Percentiles rank a stretch among this genome's conserved stretches.
Conservation (phyloP, 257 asterid genomes). For the Solanum tacnaense region DNA sequence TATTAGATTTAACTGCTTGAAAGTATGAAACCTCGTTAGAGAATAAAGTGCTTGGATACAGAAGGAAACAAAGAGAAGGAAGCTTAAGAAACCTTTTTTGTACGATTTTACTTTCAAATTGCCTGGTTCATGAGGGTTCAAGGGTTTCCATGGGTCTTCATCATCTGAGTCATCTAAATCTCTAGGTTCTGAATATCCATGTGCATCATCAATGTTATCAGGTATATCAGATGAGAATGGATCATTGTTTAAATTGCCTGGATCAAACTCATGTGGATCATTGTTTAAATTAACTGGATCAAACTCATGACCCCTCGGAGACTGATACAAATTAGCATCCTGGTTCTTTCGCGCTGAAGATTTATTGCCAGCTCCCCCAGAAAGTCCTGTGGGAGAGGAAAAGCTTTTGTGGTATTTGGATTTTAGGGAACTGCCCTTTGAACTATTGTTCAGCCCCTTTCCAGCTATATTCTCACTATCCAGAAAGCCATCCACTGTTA, state of each 20-base stretch:
- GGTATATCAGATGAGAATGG: conserved; percentile 18
- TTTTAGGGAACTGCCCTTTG: neutral
- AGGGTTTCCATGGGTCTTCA: conserved; percentile 90
- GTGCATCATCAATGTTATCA: conserved; percentile 22
- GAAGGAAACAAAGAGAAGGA: neutral
- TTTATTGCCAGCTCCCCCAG: conserved; percentile 42
- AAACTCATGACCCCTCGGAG: conserved; percentile 20
- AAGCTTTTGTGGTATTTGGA: conserved; percentile 46
- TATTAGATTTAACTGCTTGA: conserved; percentile 53
- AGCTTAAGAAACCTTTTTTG: conserved; percentile 39
- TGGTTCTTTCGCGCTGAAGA: conserved; percentile 37
- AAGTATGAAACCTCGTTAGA: neutral
- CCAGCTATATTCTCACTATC: conserved; percentile 25
- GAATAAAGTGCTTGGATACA: neutral
- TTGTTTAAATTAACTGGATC: conserved; percentile 11
- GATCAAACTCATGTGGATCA: neutral
- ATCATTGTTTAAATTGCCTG: conserved; percentile 11
- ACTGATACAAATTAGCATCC: conserved; percentile 24
- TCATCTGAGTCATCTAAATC: conserved; percentile 22
- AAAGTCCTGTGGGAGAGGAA: conserved; percentile 43
- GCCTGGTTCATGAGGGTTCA: conserved; percentile 92
- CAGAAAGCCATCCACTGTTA: conserved; percentile 51
- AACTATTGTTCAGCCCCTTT: conserved; percentile 22
- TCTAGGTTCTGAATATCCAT: conserved; percentile 33
- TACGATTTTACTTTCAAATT: conserved; percentile 69